phyloP scores from a whole-genome alignment of 1,139 yeast species.

The Geotrichum klebahnii region DNA sequence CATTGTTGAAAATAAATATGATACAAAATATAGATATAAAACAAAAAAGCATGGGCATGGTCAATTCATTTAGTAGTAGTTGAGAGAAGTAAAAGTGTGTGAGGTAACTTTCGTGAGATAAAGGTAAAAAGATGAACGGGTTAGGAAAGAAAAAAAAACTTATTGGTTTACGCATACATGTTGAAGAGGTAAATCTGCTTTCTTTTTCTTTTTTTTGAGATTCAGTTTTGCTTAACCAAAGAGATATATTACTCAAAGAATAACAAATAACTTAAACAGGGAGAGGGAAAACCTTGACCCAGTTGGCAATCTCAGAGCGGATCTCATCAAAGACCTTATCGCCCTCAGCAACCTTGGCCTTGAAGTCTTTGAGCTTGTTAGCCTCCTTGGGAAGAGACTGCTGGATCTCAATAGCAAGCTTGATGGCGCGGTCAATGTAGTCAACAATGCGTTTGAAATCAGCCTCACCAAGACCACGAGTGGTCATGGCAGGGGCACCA shows the following conservation, averaged over 20 bases:
- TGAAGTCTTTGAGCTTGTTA: constrained; percentile 92
- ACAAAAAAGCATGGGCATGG: no score
- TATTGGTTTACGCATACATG: constrained; percentile 8
- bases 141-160: neutral
- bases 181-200: constrained; percentile 16
- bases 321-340: constrained; percentile 60
- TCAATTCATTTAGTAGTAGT: no score
- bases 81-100: no score
- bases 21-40: no score
- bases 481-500: constrained; percentile 98
- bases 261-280: constrained; percentile 44
- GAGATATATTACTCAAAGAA: neutral
- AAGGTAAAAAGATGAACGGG: neutral
- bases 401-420: constrained; percentile 74
- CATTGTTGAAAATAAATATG: no score
- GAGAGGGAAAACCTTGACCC: constrained; percentile 95
- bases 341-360: constrained; percentile 68
- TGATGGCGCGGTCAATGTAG: constrained; percentile 75
- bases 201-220: neutral
- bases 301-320: constrained; percentile 72
- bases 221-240: neutral
- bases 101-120: no score
- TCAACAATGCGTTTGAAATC: constrained; percentile 77
- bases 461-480: constrained; percentile 79
- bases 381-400: constrained; percentile 71